Base-by-base conservation (phyloP, 495 filamentous ascomycete genomes). In the Geopyxis carbonaria region DNA sequence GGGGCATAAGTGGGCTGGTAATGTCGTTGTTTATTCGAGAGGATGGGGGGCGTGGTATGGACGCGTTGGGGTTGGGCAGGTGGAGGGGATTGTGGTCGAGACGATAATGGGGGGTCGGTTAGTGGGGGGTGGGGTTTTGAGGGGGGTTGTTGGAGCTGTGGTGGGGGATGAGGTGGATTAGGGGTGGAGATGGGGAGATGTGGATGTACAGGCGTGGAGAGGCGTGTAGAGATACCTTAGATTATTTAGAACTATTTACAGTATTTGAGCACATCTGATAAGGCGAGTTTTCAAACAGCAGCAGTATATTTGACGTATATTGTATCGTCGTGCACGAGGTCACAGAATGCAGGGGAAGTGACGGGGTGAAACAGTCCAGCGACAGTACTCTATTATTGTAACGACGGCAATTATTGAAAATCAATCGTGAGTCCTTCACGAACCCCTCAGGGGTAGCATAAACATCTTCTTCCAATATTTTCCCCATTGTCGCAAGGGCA, bases 401-500 rank as follows among this genome's bases (percentile, higher is more conserved):
- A 45, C 78, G 72, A 45, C 86, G 75, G 52, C 89, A 97, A 53
- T 97, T 97, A 57, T 87, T 73, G 53, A 93, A 94, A 41, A 95
- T 77, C 48, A 95, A 68, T 57, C 74, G 76, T 19, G 89, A 84
- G 58, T 97, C 89, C 40, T 70, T 73, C 61, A 89, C 76, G 53
- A 97, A 95, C 42, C 94, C 89, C 50, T 95, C 86, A 5, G 86
- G 84, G 0, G 73, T 83, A 6, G 72, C 72, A 53, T 97, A 97
- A 54, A 80, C 72, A 58, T 97, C 91, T 32, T 83, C 83, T 50
- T 95, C 87, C 36, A 91, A 78, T 60, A 92, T 91, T 44, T 73
- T 73, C 57, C 95, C 89, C 91, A 97, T 95, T 7, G 87, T 93
- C 19, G n/a, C n/a, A n/a, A n/a, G n/a, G n/a, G n/a, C n/a, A n/a